phyloP scores from a whole-genome alignment of 805 yeast genomes.

The Teunomyces tritomae region DNA sequence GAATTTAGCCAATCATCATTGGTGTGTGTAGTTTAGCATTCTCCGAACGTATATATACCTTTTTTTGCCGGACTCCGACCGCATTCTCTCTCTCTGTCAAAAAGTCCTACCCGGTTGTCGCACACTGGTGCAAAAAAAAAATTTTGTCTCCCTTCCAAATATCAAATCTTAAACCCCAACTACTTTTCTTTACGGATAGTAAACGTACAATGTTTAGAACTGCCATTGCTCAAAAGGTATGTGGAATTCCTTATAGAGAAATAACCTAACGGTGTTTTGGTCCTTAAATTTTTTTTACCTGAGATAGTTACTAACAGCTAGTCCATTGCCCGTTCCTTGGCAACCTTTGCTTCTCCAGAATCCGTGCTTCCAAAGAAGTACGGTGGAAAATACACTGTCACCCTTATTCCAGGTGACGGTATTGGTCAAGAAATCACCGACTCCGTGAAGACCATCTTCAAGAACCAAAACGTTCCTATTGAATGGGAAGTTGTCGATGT shows the following conservation, averaged over 20 bases:
- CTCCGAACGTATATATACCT: neutral
- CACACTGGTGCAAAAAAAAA: slow-evolving; percentile 2
- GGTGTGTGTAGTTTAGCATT: neutral
- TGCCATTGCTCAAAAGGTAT: slow-evolving; percentile 20
- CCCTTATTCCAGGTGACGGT: slow-evolving; percentile 98
- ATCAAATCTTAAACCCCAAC: neutral
- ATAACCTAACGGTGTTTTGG: neutral
- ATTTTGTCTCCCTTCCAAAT: slow-evolving; percentile 2
- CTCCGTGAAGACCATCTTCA: slow-evolving; percentile 87
- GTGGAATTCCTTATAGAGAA: slow-evolving; percentile 7
- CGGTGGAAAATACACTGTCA: slow-evolving; percentile 93
- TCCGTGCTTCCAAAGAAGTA: slow-evolving; percentile 79
- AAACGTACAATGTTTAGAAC: slow-evolving; percentile 18
- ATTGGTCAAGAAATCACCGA: slow-evolving; percentile 94
- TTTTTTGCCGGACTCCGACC: neutral
- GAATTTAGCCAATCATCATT: neutral
- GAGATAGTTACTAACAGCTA: slow-evolving; percentile 26
- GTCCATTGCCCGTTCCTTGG: slow-evolving; percentile 41
- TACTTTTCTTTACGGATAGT: slow-evolving; percentile 5
- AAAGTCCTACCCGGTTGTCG: slow-evolving; percentile 2
- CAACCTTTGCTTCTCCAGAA: slow-evolving; percentile 61
- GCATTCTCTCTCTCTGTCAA: slow-evolving; percentile 1
- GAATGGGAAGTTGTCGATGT: slow-evolving; percentile 75
- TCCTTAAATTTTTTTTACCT: neutral
- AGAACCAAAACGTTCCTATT: slow-evolving; percentile 83